Evolutionary conservation across 768 basidiomycete species (phyloP).

Genomic region (Lentinula edodes): DNA sequence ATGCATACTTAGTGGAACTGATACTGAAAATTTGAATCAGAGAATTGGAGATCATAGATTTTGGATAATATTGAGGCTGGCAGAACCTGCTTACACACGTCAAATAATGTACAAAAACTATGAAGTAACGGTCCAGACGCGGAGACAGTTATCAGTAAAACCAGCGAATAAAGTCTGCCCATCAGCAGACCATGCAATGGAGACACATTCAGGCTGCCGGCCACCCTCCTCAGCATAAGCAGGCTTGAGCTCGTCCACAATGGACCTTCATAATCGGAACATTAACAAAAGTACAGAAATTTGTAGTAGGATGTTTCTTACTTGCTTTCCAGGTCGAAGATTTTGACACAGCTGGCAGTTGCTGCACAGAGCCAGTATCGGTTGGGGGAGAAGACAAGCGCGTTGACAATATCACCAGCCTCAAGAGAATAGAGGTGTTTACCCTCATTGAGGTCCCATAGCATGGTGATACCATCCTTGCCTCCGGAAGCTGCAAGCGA

Average conservation of each 20-base stretch:
- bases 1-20: no score
- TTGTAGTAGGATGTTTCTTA: constrained; percentile 33
- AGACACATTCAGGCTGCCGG: constrained; percentile 87
- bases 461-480: constrained; percentile 99
- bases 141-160: constrained; percentile 91
- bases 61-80: neutral
- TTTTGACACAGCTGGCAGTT: constrained; percentile 95
- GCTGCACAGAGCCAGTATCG: constrained; percentile 99
- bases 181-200: constrained; percentile 97
- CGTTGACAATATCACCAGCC: constrained; percentile 97
- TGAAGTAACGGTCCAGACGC: constrained; percentile 84
- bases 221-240: constrained; percentile 78
- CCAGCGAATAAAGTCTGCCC: constrained; percentile 97
- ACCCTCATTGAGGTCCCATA: constrained; percentile 99
- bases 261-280: constrained; percentile 51
- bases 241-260: constrained; percentile 98
- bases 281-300: constrained; percentile 1
- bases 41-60: no score
- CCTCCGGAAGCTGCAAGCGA: constrained; percentile 98
- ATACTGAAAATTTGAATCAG: no score
- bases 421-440: constrained; percentile 99
- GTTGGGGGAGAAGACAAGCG: constrained; percentile 99
- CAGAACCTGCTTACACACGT: neutral
- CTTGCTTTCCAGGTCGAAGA: constrained; percentile 99
- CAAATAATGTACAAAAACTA: constrained; percentile 17